A percentile compares a stretch with the other conserved stretches of the same genome.
Conservation (phyloP, 2,329 filamentous ascomycete species). For the Diaporthe nobilis region DNA sequence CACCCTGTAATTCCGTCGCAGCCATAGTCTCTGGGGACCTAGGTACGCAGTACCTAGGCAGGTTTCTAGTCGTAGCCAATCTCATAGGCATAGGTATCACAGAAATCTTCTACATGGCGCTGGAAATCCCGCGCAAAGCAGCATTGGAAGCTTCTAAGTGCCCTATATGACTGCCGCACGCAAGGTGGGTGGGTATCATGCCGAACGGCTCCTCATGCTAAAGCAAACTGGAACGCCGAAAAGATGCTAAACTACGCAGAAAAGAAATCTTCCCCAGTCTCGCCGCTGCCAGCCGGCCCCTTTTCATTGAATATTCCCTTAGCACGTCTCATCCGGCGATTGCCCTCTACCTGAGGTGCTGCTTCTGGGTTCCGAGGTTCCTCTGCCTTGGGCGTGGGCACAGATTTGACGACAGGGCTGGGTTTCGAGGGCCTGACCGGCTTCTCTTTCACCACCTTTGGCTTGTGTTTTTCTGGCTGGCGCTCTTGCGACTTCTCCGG, state of each 20-base stretch:
- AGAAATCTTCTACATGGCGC: too few species aligned
- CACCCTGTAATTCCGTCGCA: background rate
- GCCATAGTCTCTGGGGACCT: background rate
- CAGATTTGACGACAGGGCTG: background rate
- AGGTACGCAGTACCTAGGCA: background rate
- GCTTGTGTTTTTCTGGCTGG: background rate
- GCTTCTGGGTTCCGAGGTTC: slow-evolving; percentile 37
- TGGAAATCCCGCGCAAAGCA: too few species aligned
- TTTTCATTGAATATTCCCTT: slow-evolving; percentile 28
- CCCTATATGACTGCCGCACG: background rate
- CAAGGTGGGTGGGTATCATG: slow-evolving; percentile 24
- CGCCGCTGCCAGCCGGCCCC: slow-evolving; percentile 50
- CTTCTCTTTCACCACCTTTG: background rate
- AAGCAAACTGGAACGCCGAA: background rate
- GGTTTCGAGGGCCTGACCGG: slow-evolving; percentile 2
- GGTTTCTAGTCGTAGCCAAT: background rate
- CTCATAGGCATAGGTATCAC: background rate
- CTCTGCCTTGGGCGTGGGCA: slow-evolving; percentile 11
- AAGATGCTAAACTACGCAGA: slow-evolving; percentile 53
- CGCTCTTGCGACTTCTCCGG: slow-evolving; percentile 43
- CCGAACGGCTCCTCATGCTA: background rate
- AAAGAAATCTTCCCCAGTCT: slow-evolving; percentile 72
- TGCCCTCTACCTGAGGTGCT: slow-evolving; percentile 2
- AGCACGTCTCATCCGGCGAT: slow-evolving; percentile 5
- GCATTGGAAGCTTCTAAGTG: background rate